Evolutionary conservation across 2,329 filamentous ascomycete genomes (phyloP), one percentile per base, ranked within the genome.

Genomic region (Cercospora nicotianae): DNA sequence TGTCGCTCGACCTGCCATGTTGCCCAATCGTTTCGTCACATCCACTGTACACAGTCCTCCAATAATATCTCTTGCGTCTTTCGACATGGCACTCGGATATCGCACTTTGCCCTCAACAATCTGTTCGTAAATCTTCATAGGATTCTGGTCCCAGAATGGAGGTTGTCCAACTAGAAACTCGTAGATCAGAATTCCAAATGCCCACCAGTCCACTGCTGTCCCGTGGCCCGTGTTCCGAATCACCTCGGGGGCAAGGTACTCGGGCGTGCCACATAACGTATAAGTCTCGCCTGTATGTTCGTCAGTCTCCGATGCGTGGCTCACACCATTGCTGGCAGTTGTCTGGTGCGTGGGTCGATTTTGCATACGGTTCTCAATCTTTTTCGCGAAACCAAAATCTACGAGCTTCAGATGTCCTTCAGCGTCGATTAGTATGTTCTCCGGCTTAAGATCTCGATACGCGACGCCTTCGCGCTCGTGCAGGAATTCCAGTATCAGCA

Each of bases 91-190:
- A 8, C 86, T 84, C 2, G 92, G 91, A 79, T 93, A 94, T 66
- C 88, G 83, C 69, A 94, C 86, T 36, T 90, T 89, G 74, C 91
- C 91, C 77, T 92, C 90, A 31, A 94, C 89, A 74, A 94, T 94
- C 81, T 85, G 87, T 78, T 93, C 92, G 80, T 94, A 94, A 67
- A 94, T 94, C 78, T 94, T 92, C 72, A 94, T 91, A 1, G 91
- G 91, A 72, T 93, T 94, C 72, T 92, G 89, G 76, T 94, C 90
- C 91, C 91, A 95, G 77, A 94, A 95, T 0, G 92, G 92, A 13
- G 92, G 92, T 76, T 94, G 93, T 30, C 92, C 92, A 9, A 92
- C 93, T 60, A 94, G 81, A 76, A 94, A 94, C 77, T 95, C 92
- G 79, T 93, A 94, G 67, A 94, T 89, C 66, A 95, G 80, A 72